Evolutionary conservation across 2,329 filamentous ascomycete genomes (phyloP).

Genomic region (Dothiorella sarmentorum): DNA sequence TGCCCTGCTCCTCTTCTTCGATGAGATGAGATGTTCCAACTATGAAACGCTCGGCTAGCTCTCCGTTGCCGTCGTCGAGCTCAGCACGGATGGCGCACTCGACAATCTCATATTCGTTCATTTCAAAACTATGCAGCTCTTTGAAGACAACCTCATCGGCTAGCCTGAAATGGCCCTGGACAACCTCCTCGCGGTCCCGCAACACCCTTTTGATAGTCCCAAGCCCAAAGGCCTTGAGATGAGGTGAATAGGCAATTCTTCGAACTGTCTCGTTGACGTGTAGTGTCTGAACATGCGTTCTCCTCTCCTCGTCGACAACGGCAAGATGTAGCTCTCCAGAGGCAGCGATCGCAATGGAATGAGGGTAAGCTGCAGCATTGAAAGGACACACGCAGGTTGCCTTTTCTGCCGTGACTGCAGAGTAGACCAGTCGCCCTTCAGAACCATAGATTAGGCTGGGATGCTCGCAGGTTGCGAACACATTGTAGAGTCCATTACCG

Average conservation of each 20-base stretch:
- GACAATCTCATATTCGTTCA: conserved; percentile 70
- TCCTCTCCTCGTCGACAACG: conserved; percentile 75
- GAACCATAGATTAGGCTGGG: conserved; percentile 89
- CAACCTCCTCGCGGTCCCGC: conserved; percentile 65
- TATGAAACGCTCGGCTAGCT: conserved; percentile 73
- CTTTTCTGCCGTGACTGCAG: conserved; percentile 85
- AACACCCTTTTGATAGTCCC: conserved; percentile 79
- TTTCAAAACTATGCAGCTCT: conserved; percentile 65
- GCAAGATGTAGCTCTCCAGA: conserved; percentile 73
- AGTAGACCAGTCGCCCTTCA: conserved; percentile 86
- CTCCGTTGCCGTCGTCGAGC: conserved; percentile 58
- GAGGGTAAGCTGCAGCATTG: conserved; percentile 74
- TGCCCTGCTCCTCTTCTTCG: conserved; percentile 48
- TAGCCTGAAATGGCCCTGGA: conserved; percentile 78
- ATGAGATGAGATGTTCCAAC: conserved; percentile 82
- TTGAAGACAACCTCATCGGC: conserved; percentile 89
- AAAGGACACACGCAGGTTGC: conserved; percentile 80
- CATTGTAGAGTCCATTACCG: conserved; percentile 62
- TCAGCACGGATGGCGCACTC: conserved; percentile 79
- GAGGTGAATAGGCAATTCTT: conserved; percentile 78
- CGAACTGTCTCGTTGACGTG: conserved; percentile 78
- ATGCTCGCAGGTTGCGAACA: conserved; percentile 93
- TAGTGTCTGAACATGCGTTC: conserved; percentile 82
- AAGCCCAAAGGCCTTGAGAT: conserved; percentile 76
- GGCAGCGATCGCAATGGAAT: conserved; percentile 77